A percentile compares a stretch with the other conserved stretches of the same genome.
Conservation (phyloP, 1,284 basidiomycete genomes). For the Irpex sp. region DNA sequence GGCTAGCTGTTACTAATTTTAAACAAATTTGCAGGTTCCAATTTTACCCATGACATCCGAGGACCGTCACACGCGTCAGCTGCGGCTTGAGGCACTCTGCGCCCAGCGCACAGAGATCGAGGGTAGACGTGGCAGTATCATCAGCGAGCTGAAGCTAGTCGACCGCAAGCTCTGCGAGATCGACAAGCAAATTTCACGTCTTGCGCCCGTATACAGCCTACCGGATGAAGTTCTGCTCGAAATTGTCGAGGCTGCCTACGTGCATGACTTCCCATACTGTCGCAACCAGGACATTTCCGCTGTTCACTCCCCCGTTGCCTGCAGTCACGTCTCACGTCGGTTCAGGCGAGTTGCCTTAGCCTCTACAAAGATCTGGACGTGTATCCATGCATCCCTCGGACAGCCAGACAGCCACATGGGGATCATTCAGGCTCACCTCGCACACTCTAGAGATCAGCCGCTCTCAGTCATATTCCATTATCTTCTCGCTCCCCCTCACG, state of each 20-base stretch:
- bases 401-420: background rate
- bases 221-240: constrained; percentile 6
- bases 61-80: background rate
- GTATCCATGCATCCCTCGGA: constrained; percentile 3
- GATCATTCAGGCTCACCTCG: background rate
- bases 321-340: constrained; percentile 6
- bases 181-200: background rate
- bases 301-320: constrained; percentile 1
- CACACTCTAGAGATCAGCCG: background rate
- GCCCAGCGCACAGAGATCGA: background rate
- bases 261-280: constrained; percentile 7
- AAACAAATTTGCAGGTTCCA: background rate
- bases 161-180: background rate
- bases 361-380: constrained; percentile 6
- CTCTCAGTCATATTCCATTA: constrained; percentile 5
- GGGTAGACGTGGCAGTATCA: background rate
- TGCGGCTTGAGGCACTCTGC: background rate
- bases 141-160: background rate
- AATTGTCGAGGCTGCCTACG: constrained; percentile 4
- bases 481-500: background rate
- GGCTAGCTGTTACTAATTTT: too few relatives aligned
- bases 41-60: background rate
- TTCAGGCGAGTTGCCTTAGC: constrained; percentile 3
- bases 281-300: background rate
- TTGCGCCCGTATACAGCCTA: background rate